Evolutionary conservation across 2,329 filamentous ascomycete genomes (phyloP).

Genomic region (Apiospora saccharicola): DNA sequence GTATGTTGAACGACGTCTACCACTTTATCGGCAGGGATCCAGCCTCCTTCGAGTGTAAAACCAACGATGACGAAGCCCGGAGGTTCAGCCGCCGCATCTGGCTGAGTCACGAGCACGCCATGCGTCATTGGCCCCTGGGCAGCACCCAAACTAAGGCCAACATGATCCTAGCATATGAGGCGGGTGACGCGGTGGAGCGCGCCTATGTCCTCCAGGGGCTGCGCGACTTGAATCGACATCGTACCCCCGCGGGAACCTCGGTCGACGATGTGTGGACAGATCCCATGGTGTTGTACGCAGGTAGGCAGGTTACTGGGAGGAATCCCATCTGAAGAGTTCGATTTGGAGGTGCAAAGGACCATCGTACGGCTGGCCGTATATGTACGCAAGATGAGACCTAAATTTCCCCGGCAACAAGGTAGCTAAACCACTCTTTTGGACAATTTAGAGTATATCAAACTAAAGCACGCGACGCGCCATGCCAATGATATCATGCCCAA

Average conservation of each 20-base stretch:
- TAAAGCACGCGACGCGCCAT: slow-evolving; percentile 30
- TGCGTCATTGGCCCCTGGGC: neutral
- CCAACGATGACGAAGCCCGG: neutral
- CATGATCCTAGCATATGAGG: neutral
- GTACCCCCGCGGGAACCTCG: too few relatives aligned
- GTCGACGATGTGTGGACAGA: neutral
- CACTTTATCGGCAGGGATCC: neutral
- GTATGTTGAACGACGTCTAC: neutral
- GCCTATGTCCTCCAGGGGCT: neutral
- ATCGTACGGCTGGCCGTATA: too few relatives aligned
- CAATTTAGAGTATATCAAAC: slow-evolving; percentile 25
- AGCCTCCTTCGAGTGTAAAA: too few relatives aligned
- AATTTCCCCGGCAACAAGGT: neutral
- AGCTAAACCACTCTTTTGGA: neutral
- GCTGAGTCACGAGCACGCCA: neutral
- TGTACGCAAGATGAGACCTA: neutral
- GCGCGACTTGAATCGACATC: neutral
- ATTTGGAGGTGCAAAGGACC: neutral
- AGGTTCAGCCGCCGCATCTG: neutral
- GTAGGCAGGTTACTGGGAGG: neutral
- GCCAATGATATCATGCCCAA: slow-evolving; percentile 35
- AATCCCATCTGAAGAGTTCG: neutral
- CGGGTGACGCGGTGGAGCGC: neutral
- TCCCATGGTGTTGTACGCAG: neutral
- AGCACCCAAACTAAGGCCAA: neutral